These are phyloP conservation scores for Tricholoma hemisulphureum DNA, from an alignment of 768 basidiomycete genomes.

Conservation along the genomic window DNA sequence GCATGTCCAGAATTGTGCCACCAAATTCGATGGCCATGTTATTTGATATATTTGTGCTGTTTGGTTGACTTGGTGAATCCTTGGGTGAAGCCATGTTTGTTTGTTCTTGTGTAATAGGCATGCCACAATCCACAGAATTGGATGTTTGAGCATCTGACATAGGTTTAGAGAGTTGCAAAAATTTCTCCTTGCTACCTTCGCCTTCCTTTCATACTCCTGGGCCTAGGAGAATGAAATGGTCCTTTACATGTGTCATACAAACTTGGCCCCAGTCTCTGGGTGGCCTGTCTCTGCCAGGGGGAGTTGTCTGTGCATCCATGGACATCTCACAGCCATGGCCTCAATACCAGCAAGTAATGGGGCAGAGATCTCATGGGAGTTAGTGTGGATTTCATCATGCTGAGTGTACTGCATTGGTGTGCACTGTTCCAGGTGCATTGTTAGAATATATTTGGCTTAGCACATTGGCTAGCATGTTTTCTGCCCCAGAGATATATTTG, in stretches of 20 bases:
- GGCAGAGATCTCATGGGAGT: not conserved
- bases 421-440: slow-evolving; percentile 10
- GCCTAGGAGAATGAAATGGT: slow-evolving; percentile 16
- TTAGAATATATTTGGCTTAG: slow-evolving; percentile 4
- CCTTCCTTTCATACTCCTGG: slow-evolving; percentile 18
- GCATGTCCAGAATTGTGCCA: no score
- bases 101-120: no score
- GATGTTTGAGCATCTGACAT: not conserved
- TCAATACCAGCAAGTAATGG: slow-evolving; percentile 6
- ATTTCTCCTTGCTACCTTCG: not conserved
- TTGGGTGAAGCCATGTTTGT: no score
- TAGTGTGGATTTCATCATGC: slow-evolving; percentile 4
- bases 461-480: slow-evolving; percentile 5
- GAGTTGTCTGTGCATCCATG: not conserved
- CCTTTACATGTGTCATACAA: slow-evolving; percentile 1
- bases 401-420: slow-evolving; percentile 11
- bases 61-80: no score
- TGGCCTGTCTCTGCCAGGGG: not conserved
- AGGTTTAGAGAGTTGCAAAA: not conserved
- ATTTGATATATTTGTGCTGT: no score
- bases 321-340: not conserved
- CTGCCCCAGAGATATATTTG: not conserved
- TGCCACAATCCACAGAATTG: not conserved
- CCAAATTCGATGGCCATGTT: no score
- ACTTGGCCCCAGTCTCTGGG: slow-evolving; percentile 5